These are phyloP conservation scores for Stevia rebaudiana DNA, from an alignment of 140 eudicot species.

Conservation along the genomic window DNA sequence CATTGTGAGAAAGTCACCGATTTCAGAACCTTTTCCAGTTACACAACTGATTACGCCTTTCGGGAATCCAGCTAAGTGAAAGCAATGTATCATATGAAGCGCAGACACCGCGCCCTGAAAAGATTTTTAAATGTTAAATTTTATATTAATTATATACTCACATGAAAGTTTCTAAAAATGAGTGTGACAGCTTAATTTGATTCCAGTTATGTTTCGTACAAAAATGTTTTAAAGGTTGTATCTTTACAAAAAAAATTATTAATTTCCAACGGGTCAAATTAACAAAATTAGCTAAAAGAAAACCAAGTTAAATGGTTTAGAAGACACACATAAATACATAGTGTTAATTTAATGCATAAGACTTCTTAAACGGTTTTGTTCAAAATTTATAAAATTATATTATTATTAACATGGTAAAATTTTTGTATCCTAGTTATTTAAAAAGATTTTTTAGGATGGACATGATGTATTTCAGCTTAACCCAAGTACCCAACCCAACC, in stretches of 20 bases:
- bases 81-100: conserved; percentile 60
- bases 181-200: neutral
- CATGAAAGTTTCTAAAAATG: neutral
- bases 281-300: neutral
- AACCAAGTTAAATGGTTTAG: no score
- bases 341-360: neutral
- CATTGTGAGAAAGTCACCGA: conserved; percentile 56
- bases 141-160: neutral
- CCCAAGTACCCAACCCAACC: neutral
- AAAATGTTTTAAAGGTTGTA: neutral
- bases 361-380: neutral
- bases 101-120: conserved; percentile 50
- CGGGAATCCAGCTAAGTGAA: conserved; percentile 56
- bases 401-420: neutral
- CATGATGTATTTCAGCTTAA: neutral
- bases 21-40: conserved; percentile 58
- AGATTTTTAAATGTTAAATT: neutral
- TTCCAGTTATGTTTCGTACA: neutral
- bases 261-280: neutral
- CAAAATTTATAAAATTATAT: neutral
- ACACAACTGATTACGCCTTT: conserved; percentile 49
- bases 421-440: neutral
- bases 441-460: neutral
- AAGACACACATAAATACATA: neutral
- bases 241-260: neutral